phyloP scores from a whole-genome alignment of 768 basidiomycete species.

The Lyophyllum shimeji region DNA sequence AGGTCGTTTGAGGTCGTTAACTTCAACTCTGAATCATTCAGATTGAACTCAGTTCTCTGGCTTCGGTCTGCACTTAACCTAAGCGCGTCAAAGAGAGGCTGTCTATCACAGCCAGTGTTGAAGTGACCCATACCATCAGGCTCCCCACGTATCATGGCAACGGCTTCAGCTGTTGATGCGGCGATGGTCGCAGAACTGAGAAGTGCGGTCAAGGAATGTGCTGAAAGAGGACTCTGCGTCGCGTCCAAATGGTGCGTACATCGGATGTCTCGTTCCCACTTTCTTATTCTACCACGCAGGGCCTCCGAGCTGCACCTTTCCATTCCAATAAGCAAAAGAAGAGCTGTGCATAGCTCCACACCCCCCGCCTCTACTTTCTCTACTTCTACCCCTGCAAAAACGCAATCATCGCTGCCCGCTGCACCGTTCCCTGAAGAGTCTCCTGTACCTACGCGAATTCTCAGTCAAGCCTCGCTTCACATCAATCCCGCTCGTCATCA shows the following conservation, averaged over 20 bases:
- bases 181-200: slow-evolving; percentile 58
- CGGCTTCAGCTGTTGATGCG: slow-evolving; percentile 30
- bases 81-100: too few species aligned
- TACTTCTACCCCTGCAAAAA: slow-evolving; percentile 59
- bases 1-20: too few species aligned
- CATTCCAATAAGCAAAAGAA: slow-evolving; percentile 49
- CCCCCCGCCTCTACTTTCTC: slow-evolving; percentile 39
- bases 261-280: neutral
- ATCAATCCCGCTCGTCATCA: slow-evolving; percentile 30
- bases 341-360: slow-evolving; percentile 21
- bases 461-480: slow-evolving; percentile 26
- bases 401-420: slow-evolving; percentile 39
- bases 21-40: too few species aligned
- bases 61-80: too few species aligned
- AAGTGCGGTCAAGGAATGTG: slow-evolving; percentile 66
- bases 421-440: slow-evolving; percentile 36
- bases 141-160: slow-evolving; percentile 18
- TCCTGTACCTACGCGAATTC: slow-evolving; percentile 30
- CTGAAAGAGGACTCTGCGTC: slow-evolving; percentile 65
- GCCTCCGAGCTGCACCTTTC: slow-evolving; percentile 74
- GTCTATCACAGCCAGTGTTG: neutral
- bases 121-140: neutral
- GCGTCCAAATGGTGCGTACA: slow-evolving; percentile 74
- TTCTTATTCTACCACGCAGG: slow-evolving; percentile 40
- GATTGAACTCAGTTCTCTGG: too few species aligned